phyloP scores from a whole-genome alignment of 257 asterid genomes.

The Plectranthus barbatus region DNA sequence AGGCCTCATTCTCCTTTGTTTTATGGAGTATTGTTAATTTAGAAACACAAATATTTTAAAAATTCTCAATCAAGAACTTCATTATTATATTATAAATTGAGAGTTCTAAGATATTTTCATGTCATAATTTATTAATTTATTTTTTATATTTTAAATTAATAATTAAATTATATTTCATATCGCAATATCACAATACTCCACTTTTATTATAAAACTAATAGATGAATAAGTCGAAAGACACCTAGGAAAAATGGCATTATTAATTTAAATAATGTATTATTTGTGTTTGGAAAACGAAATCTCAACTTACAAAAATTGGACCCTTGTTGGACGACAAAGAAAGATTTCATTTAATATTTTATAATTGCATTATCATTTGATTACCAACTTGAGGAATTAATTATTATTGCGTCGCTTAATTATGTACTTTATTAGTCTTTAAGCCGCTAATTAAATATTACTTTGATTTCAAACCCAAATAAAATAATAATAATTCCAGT shows the following conservation, averaged over 20 bases:
- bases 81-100: too few species aligned
- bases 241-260: slow-evolving; percentile 12
- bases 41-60: too few species aligned
- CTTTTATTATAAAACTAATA: too few species aligned
- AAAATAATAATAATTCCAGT: background rate
- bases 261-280: background rate
- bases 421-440: background rate
- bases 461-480: background rate
- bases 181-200: too few species aligned
- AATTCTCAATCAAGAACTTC: too few species aligned
- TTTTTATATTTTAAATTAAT: too few species aligned
- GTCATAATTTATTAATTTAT: too few species aligned
- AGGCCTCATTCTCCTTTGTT: too few species aligned
- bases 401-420: background rate
- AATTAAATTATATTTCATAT: too few species aligned
- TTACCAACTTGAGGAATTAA: background rate
- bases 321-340: background rate
- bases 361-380: too few species aligned
- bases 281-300: slow-evolving; percentile 5
- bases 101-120: too few species aligned
- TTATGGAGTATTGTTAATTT: too few species aligned
- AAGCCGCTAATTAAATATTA: background rate
- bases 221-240: background rate
- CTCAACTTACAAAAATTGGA: slow-evolving; percentile 12
- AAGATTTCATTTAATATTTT: background rate